Conservation (phyloP, 148 eudicot genomes). For the Chenopodium album region DNA sequence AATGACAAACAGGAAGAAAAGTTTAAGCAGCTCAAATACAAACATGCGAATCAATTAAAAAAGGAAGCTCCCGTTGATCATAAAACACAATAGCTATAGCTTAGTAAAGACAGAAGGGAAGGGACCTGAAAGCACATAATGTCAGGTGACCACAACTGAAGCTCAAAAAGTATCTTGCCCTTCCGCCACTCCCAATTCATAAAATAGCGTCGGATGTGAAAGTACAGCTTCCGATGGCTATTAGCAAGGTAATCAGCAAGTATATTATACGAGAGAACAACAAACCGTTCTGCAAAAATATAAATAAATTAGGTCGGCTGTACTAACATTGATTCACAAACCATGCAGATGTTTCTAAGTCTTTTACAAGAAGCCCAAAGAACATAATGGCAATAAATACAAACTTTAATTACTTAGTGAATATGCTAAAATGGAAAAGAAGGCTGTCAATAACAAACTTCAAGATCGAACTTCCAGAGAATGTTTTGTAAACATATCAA, state of each 20-base stretch:
- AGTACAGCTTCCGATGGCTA: slow-evolving; percentile 70
- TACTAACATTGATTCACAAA: not conserved
- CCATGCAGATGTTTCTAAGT: not conserved
- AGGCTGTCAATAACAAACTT: not conserved
- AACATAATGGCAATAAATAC: not conserved
- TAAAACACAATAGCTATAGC: not conserved
- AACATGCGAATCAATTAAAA: not conserved
- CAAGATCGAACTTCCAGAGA: not conserved
- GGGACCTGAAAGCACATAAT: slow-evolving; percentile 89
- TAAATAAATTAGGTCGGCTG: not conserved
- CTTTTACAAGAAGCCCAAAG: not conserved
- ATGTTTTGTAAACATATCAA: not conserved
- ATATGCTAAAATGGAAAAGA: not conserved
- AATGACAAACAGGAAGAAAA: not conserved
- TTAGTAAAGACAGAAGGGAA: slow-evolving; percentile 6
- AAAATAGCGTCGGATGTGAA: slow-evolving; percentile 66
- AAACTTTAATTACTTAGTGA: not conserved
- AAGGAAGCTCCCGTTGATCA: not conserved
- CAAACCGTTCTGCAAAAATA: slow-evolving; percentile 70
- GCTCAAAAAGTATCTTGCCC: slow-evolving; percentile 69
- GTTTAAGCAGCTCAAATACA: too few relatives aligned
- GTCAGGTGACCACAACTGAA: slow-evolving; percentile 90
- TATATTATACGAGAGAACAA: slow-evolving; percentile 80
- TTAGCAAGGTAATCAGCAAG: slow-evolving; percentile 91
- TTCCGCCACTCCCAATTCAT: slow-evolving; percentile 89